Evolutionary conservation across 2,329 filamentous ascomycete genomes (phyloP), one percentile per base, ranked within the genome.

Genomic region (Ceratocystis cacaofunesta): DNA sequence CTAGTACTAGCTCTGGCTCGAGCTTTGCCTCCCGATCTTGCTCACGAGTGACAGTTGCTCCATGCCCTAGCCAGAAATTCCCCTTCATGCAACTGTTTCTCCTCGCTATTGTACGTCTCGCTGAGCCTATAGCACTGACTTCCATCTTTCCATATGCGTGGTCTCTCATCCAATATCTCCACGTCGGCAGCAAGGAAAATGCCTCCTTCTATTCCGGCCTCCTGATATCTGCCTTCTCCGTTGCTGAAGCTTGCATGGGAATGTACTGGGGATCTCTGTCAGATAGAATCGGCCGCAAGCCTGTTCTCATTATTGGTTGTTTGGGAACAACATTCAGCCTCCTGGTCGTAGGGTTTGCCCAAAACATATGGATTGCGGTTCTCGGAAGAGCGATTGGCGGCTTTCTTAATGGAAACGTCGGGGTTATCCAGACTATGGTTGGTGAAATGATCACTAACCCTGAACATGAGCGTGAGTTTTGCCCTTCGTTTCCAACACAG

Each of bases 131-230:
- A 71, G 91, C 92, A 62, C 82, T 96, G 69, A 96, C 91, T 1
- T 94, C 89, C 72, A 94, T 96, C 75, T 95, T 92, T 71, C 92
- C 92, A 22, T 96, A 96, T 75, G 89, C 89, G 68, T 95, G 88
- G 88, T 82, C 87, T 68, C 85, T 92, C 70, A 86, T 92, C 70
- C 89, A 89, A 75, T 80, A 85, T 70, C 90, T 90, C 75, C 72
- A 89, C 50, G 80, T 92, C 70, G 88, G 87, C 68, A 81, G 83
- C 70, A 83, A 85, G 70, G 78, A 83, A 76, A 84, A 92, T 83
- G 89, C 89, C 68, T 95, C 86, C 46, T 92, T 89, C 76, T 95
- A 95, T 75, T 88, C 92, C 36, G 92, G 92, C 62, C 79, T 94
- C 69, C 84, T 95, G 74, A 91, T 95, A 70, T 92, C 90, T 12